Evolutionary conservation across 208 protist genomes (phyloP).

Genomic region (Leishmania tropica): DNA sequence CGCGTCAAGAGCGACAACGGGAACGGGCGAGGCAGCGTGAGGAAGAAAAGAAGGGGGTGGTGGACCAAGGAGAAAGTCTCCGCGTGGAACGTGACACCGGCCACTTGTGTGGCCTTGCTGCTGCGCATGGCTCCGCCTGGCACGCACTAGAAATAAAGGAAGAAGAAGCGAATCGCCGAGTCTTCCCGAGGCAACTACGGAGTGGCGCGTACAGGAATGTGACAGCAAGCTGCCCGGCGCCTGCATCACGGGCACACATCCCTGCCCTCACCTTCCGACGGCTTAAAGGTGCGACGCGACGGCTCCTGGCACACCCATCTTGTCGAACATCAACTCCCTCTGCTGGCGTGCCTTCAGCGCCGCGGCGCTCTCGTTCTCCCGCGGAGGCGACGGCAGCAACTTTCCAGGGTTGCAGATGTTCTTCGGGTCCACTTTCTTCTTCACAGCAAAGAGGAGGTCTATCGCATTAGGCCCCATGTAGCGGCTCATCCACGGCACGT

Average conservation of each 20-base stretch:
- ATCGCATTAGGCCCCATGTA: conserved; percentile 75
- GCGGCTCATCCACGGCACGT: conserved; percentile 92
- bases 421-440: conserved; percentile 85
- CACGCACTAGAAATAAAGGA: not conserved
- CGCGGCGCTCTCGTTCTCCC: conserved; percentile 44
- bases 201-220: not conserved
- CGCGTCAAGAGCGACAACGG: not conserved
- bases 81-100: not conserved
- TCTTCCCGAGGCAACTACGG: not conserved
- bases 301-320: conserved; percentile 85
- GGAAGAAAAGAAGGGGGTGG: not conserved
- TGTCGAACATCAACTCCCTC: conserved; percentile 90
- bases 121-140: not conserved
- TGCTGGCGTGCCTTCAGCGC: conserved; percentile 48
- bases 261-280: no score
- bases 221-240: not conserved
- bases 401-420: conserved; percentile 94
- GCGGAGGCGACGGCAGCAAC: conserved; percentile 67
- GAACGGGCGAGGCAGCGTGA: not conserved
- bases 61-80: no score
- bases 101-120: not conserved
- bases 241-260: not conserved
- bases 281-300: conserved; percentile 49
- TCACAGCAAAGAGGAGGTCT: conserved; percentile 75
- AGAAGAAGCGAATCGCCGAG: not conserved